phyloP scores from a whole-genome alignment of 352 stramenopile species.

The Phytophthora tubulina region DNA sequence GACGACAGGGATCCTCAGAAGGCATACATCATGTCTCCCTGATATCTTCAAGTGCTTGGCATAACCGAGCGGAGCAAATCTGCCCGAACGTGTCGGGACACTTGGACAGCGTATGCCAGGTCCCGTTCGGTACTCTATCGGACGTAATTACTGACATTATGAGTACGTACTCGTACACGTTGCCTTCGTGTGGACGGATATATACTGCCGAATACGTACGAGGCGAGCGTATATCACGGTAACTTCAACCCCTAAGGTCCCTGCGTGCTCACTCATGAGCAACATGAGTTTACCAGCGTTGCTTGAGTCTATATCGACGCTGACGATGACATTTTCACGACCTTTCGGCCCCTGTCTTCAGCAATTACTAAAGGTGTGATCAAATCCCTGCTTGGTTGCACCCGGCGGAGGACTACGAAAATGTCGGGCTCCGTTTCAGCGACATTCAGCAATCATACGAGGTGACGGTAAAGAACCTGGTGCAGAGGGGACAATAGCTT shows the following conservation, averaged over 20 bases:
- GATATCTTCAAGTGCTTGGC: conserved; percentile 31
- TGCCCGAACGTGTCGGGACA: conserved; percentile 41
- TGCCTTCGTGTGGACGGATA: conserved; percentile 39
- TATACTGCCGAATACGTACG: conserved; percentile 37
- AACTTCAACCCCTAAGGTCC: conserved; percentile 39
- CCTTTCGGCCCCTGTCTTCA: conserved; percentile 29
- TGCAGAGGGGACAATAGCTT: background rate
- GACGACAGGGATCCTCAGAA: conserved; percentile 36
- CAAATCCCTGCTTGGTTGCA: conserved; percentile 29
- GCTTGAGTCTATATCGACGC: conserved; percentile 22
- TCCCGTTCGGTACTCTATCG: conserved; percentile 22
- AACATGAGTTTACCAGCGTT: conserved; percentile 24
- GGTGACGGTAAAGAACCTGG: conserved; percentile 29
- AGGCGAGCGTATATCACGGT: conserved; percentile 33
- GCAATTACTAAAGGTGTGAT: conserved; percentile 26
- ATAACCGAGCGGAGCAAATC: conserved; percentile 36
- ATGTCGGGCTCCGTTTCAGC: conserved; percentile 25
- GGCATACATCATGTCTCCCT: conserved; percentile 39
- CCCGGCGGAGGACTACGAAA: conserved; percentile 33
- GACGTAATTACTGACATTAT: conserved; percentile 11
- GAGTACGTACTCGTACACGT: conserved; percentile 29
- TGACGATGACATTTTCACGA: conserved; percentile 18
- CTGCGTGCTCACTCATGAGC: conserved; percentile 8
- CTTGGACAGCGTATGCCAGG: conserved; percentile 38
- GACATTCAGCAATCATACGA: conserved; percentile 41